phyloP scores from a whole-genome alignment of 2,329 filamentous ascomycete genomes.

The Pseudogymnoascus sp. region DNA sequence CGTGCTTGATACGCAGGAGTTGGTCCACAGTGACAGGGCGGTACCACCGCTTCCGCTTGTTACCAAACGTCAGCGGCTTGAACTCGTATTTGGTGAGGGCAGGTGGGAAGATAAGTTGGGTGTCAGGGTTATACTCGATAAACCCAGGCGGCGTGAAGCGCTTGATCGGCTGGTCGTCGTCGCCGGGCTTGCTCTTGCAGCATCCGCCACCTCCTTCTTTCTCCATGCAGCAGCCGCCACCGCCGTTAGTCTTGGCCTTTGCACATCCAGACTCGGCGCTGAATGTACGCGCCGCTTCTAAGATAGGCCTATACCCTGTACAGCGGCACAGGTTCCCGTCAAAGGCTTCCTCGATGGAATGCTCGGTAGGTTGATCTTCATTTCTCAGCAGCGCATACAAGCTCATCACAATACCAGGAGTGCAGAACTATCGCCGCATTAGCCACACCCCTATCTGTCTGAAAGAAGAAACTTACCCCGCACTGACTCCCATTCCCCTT shows the following conservation, averaged over 20 bases:
- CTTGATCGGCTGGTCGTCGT: constrained; percentile 49
- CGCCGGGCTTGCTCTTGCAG: constrained; percentile 52
- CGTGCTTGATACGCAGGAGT: constrained; percentile 82
- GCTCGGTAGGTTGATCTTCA: constrained; percentile 64
- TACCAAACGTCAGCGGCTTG: constrained; percentile 78
- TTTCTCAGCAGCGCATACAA: constrained; percentile 89
- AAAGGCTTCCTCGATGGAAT: constrained; percentile 90
- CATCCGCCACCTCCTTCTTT: constrained; percentile 48
- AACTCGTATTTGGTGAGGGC: constrained; percentile 74
- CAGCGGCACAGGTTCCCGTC: constrained; percentile 95
- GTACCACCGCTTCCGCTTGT: constrained; percentile 92
- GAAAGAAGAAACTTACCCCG: constrained; percentile 26
- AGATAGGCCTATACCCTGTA: constrained; percentile 87
- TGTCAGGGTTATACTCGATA: constrained; percentile 89
- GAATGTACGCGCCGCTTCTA: constrained; percentile 91
- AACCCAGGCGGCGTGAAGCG: constrained; percentile 80
- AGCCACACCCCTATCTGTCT: not conserved
- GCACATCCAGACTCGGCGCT: constrained; percentile 44
- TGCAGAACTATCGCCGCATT: constrained; percentile 57
- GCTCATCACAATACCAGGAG: constrained; percentile 96
- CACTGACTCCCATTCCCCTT: constrained; percentile 89
- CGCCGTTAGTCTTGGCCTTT: constrained; percentile 42
- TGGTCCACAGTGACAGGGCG: constrained; percentile 80
- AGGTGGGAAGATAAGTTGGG: constrained; percentile 91
- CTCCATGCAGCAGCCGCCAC: constrained; percentile 61